A percentile compares a stretch with the other conserved stretches of the same genome.
These are phyloP conservation scores for Diaporthe sp. DNA, from an alignment of 2,329 filamentous ascomycete species.

Conservation along the genomic window DNA sequence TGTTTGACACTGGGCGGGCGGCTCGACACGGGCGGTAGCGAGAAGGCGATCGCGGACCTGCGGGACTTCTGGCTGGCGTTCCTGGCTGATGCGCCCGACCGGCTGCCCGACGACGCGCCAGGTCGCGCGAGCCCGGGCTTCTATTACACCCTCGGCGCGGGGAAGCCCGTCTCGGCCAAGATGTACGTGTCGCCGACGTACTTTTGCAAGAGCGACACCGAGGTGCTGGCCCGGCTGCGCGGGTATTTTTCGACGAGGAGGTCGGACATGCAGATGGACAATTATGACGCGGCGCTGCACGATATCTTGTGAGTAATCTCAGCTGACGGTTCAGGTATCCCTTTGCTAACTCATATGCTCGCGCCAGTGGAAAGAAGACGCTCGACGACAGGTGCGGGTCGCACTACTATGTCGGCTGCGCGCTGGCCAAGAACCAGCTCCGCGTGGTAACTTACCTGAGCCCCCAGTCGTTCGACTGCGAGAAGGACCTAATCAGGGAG, in stretches of 20 bases:
- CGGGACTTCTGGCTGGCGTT: slow-evolving; percentile 46
- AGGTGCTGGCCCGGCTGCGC: slow-evolving; percentile 44
- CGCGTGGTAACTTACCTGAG: slow-evolving; percentile 35
- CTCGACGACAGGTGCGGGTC: slow-evolving; percentile 30
- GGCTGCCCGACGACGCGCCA: slow-evolving; percentile 42
- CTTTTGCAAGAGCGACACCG: slow-evolving; percentile 45
- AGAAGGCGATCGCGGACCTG: slow-evolving; percentile 44
- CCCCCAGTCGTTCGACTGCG: slow-evolving; percentile 33
- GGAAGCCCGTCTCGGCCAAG: slow-evolving; percentile 44
- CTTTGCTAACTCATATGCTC: neutral
- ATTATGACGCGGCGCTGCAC: slow-evolving; percentile 44
- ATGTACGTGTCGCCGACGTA: slow-evolving; percentile 46
- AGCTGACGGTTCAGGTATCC: neutral
- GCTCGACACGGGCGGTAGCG: slow-evolving; percentile 35
- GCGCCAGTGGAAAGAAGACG: slow-evolving; percentile 23
- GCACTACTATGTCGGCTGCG: slow-evolving; percentile 31
- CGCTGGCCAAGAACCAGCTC: slow-evolving; percentile 35
- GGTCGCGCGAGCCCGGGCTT: slow-evolving; percentile 46
- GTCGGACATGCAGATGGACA: slow-evolving; percentile 43
- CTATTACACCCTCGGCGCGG: slow-evolving; percentile 45
- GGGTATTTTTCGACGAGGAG: slow-evolving; percentile 44
- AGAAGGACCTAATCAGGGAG: slow-evolving; percentile 20
- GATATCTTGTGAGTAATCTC: slow-evolving; percentile 42
- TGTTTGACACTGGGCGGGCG: slow-evolving; percentile 46
- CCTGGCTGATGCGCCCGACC: slow-evolving; percentile 44